phyloP scores from a whole-genome alignment of 768 basidiomycete genomes.

The Tephrocybe sp. region DNA sequence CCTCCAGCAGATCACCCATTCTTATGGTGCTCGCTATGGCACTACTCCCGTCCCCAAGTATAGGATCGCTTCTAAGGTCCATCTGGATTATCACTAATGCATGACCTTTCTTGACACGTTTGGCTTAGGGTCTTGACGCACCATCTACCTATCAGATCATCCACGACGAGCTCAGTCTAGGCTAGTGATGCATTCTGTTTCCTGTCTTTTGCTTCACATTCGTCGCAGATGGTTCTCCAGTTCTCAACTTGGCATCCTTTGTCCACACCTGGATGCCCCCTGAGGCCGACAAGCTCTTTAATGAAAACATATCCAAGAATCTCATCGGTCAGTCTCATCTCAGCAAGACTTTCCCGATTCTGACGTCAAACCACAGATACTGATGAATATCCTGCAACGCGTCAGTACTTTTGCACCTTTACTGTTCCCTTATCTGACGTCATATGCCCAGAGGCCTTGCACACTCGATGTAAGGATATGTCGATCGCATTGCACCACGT shows the following conservation, averaged over 20 bases:
- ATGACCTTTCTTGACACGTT: background rate
- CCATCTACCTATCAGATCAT: constrained; percentile 56
- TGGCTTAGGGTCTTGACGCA: constrained; percentile 48
- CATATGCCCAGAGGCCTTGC: constrained; percentile 38
- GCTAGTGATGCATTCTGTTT: constrained; percentile 32
- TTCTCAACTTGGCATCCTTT: constrained; percentile 63
- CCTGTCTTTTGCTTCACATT: constrained; percentile 3
- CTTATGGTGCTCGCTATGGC: constrained; percentile 64
- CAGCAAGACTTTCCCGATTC: background rate
- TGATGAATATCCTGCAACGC: constrained; percentile 70
- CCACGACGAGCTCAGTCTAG: constrained; percentile 57
- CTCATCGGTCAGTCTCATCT: constrained; percentile 39
- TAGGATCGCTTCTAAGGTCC: constrained; percentile 53
- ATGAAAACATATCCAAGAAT: constrained; percentile 67
- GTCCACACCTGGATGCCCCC: constrained; percentile 62
- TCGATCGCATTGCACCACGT: background rate
- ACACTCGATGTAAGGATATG: constrained; percentile 42
- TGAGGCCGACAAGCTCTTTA: constrained; percentile 50
- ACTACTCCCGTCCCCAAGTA: constrained; percentile 73
- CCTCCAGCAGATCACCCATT: constrained; percentile 31
- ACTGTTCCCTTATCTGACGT: background rate
- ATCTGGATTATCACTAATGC: background rate
- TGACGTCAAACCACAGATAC: constrained; percentile 22
- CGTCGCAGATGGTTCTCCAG: constrained; percentile 49
- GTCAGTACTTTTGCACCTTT: constrained; percentile 26